Conservation (phyloP, 768 basidiomycete species). For the Termitomyces sp. region DNA sequence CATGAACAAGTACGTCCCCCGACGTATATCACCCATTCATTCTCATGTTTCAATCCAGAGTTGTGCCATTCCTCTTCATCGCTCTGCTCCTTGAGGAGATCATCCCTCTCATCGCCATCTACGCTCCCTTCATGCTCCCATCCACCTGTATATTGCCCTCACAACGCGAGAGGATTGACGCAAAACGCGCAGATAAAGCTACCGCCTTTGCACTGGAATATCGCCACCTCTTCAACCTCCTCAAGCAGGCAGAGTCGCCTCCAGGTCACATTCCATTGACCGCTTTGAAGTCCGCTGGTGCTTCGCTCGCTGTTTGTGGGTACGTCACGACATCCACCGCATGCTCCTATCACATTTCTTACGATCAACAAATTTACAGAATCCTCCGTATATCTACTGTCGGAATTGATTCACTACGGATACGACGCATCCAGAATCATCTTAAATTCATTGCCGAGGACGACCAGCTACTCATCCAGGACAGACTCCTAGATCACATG, state of each 20-base stretch:
- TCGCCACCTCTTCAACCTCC: conserved; percentile 28
- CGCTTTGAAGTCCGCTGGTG: conserved; percentile 23
- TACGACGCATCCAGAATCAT: conserved; percentile 37
- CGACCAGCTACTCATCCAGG: conserved; percentile 55
- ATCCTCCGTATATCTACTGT: conserved; percentile 38
- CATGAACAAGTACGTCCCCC: conserved; percentile 51
- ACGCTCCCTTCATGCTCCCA: conserved; percentile 79
- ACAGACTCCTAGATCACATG: conserved; percentile 39
- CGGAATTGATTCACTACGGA: conserved; percentile 37
- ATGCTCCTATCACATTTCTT: background rate
- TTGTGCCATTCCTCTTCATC: conserved; percentile 75
- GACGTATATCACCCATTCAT: background rate
- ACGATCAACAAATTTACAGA: conserved; percentile 16
- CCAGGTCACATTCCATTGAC: conserved; percentile 30
- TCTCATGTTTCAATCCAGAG: conserved; percentile 33
- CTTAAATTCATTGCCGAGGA: conserved; percentile 51
- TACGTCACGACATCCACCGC: conserved; percentile 28
- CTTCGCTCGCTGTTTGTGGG: conserved; percentile 51
- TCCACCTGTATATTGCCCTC: conserved; percentile 84
- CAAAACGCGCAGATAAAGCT: conserved; percentile 46
- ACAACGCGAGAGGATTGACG: conserved; percentile 63
- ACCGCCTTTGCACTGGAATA: conserved; percentile 31
- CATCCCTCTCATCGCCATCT: conserved; percentile 80
- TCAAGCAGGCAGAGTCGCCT: conserved; percentile 26
- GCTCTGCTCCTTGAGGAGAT: conserved; percentile 74